Percentiles rank a stretch among this genome's conserved stretches.
phyloP scores from a whole-genome alignment of 352 stramenopile species.

The Pythium sp. region DNA sequence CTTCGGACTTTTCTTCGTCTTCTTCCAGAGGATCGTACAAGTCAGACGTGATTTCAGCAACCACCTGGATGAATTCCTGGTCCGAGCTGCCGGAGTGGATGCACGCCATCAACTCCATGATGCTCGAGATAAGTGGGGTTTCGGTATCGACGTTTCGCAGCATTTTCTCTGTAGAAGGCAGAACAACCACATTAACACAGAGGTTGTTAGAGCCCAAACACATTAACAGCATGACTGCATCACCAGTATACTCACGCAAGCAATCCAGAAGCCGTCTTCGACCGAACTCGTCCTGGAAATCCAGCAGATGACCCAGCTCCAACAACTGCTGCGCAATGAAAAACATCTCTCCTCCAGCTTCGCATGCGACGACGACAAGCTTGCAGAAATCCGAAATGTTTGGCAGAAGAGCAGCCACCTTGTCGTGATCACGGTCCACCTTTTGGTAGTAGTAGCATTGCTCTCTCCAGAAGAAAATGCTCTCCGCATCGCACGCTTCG shows the following conservation, averaged over 20 bases:
- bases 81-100: constrained; percentile 68
- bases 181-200: constrained; percentile 8
- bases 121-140: constrained; percentile 49
- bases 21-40: constrained; percentile 72
- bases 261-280: constrained; percentile 64
- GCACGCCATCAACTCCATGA: constrained; percentile 78
- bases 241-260: constrained; percentile 38
- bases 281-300: constrained; percentile 82
- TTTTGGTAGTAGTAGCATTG: constrained; percentile 75
- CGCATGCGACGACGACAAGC: constrained; percentile 47
- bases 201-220: neutral
- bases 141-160: constrained; percentile 58
- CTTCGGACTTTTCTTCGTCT: constrained; percentile 16
- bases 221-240: neutral
- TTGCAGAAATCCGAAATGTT: constrained; percentile 75
- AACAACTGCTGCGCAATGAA: constrained; percentile 75
- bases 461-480: constrained; percentile 79
- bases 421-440: constrained; percentile 55
- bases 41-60: constrained; percentile 75
- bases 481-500: constrained; percentile 43
- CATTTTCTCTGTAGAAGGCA: constrained; percentile 40
- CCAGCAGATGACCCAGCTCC: constrained; percentile 53
- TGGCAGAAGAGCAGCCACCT: constrained; percentile 45
- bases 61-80: constrained; percentile 75
- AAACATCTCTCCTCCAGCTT: constrained; percentile 42